Conservation (phyloP, 2,329 filamentous ascomycete species). For the Thielaviopsis populi region DNA sequence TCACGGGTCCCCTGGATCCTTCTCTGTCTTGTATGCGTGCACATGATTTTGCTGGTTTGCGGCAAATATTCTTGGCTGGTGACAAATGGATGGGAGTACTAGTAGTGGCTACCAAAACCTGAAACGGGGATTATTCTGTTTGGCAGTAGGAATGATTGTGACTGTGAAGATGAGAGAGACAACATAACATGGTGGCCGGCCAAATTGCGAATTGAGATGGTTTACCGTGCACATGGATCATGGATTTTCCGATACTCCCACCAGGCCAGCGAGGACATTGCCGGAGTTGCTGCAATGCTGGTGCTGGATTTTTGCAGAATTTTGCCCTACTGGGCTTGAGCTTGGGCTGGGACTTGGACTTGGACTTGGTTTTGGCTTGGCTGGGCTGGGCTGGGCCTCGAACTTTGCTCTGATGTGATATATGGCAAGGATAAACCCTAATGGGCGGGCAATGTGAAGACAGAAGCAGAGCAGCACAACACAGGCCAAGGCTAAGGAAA, state of each 20-base stretch:
- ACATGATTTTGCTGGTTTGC: background rate
- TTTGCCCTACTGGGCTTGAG: background rate
- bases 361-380: no score
- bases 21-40: no score
- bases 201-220: background rate
- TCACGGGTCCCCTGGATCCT: background rate
- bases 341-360: no score
- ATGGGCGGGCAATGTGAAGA: background rate
- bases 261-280: no score
- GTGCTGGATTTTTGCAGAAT: background rate
- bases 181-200: background rate
- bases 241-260: background rate
- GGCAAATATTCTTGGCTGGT: background rate
- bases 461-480: background rate
- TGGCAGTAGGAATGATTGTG: background rate
- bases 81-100: background rate
- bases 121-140: background rate
- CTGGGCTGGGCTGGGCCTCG: background rate
- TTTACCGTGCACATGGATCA: background rate
- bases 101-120: background rate
- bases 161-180: background rate
- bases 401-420: background rate
- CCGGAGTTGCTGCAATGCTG: no score
- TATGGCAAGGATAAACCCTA: background rate
- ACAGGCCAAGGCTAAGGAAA: background rate